Percentiles rank a stretch among this genome's conserved stretches.
These are phyloP conservation scores for Teratosphaeria viscida DNA, from an alignment of 2,329 filamentous ascomycete genomes.

Conservation along the genomic window DNA sequence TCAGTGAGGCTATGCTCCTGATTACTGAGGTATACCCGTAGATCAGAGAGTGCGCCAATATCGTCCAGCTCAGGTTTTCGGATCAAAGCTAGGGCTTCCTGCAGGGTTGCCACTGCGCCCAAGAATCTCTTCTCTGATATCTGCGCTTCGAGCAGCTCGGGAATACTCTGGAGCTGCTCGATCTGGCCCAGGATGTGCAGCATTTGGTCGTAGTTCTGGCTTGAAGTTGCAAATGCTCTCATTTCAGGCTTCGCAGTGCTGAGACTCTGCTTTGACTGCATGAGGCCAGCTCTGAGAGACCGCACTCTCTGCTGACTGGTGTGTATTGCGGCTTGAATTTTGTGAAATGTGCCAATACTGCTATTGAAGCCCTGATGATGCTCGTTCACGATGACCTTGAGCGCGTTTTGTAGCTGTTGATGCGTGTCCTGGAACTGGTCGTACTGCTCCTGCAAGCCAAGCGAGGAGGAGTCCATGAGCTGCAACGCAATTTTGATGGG, in stretches of 20 bases:
- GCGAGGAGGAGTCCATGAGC: slow-evolving; percentile 84
- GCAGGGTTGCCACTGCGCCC: slow-evolving; percentile 81
- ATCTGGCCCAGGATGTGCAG: slow-evolving; percentile 61
- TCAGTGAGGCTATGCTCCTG: slow-evolving; percentile 89
- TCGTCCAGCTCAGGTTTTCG: slow-evolving; percentile 80
- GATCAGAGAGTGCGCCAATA: slow-evolving; percentile 77
- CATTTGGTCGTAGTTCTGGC: slow-evolving; percentile 83
- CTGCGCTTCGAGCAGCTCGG: slow-evolving; percentile 82
- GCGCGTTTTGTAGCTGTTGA: slow-evolving; percentile 76
- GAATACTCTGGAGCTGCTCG: slow-evolving; percentile 78
- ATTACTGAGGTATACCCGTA: slow-evolving; percentile 80
- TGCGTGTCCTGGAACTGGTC: slow-evolving; percentile 75
- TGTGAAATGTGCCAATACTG: slow-evolving; percentile 97
- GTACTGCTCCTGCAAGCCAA: slow-evolving; percentile 84
- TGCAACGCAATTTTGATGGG: slow-evolving; percentile 93
- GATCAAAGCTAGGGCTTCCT: slow-evolving; percentile 74
- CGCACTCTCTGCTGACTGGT: slow-evolving; percentile 78
- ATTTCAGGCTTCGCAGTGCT: slow-evolving; percentile 81
- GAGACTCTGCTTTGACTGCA: slow-evolving; percentile 68
- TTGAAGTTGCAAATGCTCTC: slow-evolving; percentile 76
- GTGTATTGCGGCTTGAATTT: slow-evolving; percentile 90
- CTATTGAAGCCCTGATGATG: slow-evolving; percentile 99
- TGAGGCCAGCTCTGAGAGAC: slow-evolving; percentile 70
- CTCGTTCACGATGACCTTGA: slow-evolving; percentile 94
- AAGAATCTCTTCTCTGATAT: slow-evolving; percentile 96